Base-by-base conservation (phyloP, 2,329 filamentous ascomycete species). In the Penicillium frequentans region DNA sequence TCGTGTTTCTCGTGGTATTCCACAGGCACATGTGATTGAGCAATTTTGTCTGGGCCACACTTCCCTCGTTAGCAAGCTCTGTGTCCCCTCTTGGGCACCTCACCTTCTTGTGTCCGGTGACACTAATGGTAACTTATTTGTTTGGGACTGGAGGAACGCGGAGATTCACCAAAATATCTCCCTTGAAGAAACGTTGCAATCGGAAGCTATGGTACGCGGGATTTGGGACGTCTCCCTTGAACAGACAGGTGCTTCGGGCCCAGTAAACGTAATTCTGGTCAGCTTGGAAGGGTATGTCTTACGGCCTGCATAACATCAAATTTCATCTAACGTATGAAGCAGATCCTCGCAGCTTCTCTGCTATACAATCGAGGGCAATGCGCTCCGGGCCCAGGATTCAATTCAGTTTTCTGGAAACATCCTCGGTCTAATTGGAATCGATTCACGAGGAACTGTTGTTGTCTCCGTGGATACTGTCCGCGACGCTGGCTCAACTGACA, bases 1-100 rank as follows among this genome's bases (percentile, higher is more conserved):
- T 68, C 89, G 95, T 37, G 82, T 97, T 21, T 96, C 91, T 49
- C 84, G 91, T 56, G 91, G 88, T 39, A 81, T 87, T 59, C 90
- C 91, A 1, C 93, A 98, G 73, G 82, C 91, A 0, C 89, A 97
- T 73, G 82, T 98, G 58, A 96, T 97, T 62, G 92, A 98, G 74
- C 82, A 82, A 0, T 98, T 90, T 74, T 98, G 93, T 70, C 83
- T 97, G 3, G 93, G 92, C 4, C 95, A 99, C 75, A 86, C 82
- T 52, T 85, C 93, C 37, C 98, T 98, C 72, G 81, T 99, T 63
- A 91, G 83, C 76, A 86, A 85, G 56, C 78, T 99, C 44, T 89
- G 87, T 67, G 77, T 93, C 19, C 86, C 87, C 0, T 70, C 71
- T 0, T 76, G 74, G 52, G 75, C 79, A 24, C 80, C 81, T 3